Conservation (phyloP, 192 early-diverging fungal genomes). For the Oehlia diaphana region DNA sequence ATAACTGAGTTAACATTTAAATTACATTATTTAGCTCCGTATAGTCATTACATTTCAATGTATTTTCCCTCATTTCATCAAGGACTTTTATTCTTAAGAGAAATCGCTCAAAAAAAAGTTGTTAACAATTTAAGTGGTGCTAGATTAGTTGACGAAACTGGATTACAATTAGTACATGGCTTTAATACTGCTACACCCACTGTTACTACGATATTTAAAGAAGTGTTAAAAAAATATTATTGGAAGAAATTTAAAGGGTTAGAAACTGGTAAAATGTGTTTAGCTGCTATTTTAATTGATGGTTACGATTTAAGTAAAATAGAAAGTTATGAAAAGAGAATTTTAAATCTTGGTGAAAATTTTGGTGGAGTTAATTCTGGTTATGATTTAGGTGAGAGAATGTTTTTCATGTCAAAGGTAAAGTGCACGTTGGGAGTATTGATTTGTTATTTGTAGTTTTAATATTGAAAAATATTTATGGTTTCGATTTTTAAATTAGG, state of each 20-base stretch:
- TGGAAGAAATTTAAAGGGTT: constrained; percentile 8
- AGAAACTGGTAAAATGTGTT: constrained; percentile 20
- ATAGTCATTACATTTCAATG: constrained; percentile 1
- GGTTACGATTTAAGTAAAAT: constrained; percentile 2
- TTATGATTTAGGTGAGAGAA: not conserved
- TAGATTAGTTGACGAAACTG: not conserved
- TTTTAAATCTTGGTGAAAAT: not conserved
- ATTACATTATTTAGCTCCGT: not conserved
- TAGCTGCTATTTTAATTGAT: constrained; percentile 12
- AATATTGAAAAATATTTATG: not conserved
- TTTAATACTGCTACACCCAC: constrained; percentile 5
- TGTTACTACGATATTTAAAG: not conserved
- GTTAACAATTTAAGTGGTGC: not conserved
- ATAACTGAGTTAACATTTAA: constrained; percentile 13
- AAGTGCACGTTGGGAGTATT: not conserved
- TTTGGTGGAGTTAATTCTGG: not conserved
- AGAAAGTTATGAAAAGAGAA: not conserved
- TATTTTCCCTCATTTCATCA: constrained; percentile 7
- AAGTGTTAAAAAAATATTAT: constrained; percentile 15
- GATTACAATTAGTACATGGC: constrained; percentile 6
- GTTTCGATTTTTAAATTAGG: not conserved
- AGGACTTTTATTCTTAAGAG: constrained; percentile 8
- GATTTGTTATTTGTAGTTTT: not conserved
- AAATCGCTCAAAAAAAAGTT: constrained; percentile 16
- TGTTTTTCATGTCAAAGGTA: constrained; percentile 21